Evolutionary conservation across 768 basidiomycete genomes (phyloP).

Genomic region (Tricholoma matsutake): DNA sequence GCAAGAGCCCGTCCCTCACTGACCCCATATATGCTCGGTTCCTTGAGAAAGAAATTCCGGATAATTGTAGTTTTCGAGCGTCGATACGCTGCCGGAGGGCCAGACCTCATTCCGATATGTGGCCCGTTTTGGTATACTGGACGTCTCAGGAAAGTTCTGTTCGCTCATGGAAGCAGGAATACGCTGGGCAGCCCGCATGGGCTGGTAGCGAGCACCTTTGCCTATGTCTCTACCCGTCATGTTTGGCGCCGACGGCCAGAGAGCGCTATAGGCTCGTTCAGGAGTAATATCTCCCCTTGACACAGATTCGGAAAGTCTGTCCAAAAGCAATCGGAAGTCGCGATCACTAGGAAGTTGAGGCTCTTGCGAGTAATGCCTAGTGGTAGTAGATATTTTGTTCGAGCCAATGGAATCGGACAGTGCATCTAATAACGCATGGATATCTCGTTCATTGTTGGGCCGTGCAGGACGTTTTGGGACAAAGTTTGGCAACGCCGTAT

Average conservation of each 20-base stretch:
- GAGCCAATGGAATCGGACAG: slow-evolving; percentile 4
- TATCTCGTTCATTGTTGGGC: slow-evolving; percentile 12
- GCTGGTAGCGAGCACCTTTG: not conserved
- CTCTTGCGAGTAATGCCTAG: not conserved
- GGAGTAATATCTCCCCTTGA: not conserved
- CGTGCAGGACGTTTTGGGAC: not conserved
- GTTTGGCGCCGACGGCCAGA: not conserved
- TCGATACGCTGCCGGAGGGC: not conserved
- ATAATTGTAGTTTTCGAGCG: not conserved
- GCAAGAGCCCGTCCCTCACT: not conserved
- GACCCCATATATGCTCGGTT: not conserved
- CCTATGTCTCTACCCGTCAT: not conserved
- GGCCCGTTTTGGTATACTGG: not conserved
- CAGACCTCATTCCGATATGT: not conserved
- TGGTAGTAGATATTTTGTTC: not conserved
- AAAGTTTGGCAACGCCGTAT: not conserved
- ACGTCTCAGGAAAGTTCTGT: not conserved
- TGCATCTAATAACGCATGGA: slow-evolving; percentile 14
- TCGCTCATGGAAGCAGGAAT: not conserved
- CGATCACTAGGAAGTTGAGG: not conserved
- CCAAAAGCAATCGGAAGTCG: slow-evolving; percentile 14
- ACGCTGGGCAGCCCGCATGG: not conserved
- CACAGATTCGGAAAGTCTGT: slow-evolving; percentile 6
- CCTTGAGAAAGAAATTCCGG: not conserved
- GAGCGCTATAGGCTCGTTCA: not conserved